Percentiles rank a stretch among this genome's conserved stretches.
These are phyloP conservation scores for Pseudophaeomoniella oleicola DNA, from an alignment of 2,329 filamentous ascomycete genomes.

Conservation along the genomic window DNA sequence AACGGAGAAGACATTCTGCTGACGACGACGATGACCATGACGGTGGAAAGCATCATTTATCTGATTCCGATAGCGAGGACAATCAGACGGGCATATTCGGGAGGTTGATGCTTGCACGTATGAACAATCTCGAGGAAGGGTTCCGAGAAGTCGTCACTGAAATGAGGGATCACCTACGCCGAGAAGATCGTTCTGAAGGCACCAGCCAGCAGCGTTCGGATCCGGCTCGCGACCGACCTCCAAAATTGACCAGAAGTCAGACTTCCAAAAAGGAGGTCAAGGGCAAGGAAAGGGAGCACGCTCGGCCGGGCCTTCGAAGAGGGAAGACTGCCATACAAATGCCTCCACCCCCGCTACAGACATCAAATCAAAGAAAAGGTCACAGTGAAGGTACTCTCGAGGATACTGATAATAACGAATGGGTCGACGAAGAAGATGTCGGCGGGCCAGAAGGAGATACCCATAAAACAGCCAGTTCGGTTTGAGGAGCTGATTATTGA, in stretches of 20 bases:
- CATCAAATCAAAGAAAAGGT: too few species aligned
- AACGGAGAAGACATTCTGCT: conserved; percentile 16
- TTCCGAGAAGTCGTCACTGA: conserved; percentile 77
- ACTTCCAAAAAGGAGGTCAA: background rate
- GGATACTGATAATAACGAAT: too few species aligned
- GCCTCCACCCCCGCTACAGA: too few species aligned
- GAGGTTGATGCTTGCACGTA: conserved; percentile 69
- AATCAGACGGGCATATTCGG: conserved; percentile 55
- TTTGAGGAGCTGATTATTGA: too few species aligned
- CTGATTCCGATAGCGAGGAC: background rate
- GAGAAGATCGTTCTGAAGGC: conserved; percentile 27
- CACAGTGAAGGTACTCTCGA: too few species aligned
- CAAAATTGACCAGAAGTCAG: background rate
- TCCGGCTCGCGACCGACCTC: background rate
- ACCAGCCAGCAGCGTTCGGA: background rate
- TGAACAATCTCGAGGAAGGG: conserved; percentile 86
- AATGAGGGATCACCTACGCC: conserved; percentile 48
- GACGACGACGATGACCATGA: conserved; percentile 6
- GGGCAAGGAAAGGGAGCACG: background rate
- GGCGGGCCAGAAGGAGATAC: too few species aligned
- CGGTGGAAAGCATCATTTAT: too few species aligned
- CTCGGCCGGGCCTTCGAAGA: too few species aligned
- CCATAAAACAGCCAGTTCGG: too few species aligned
- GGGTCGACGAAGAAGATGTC: too few species aligned
- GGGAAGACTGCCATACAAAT: too few species aligned